phyloP scores from a whole-genome alignment of 78 protist genomes.

The Planoprotostelium fungivorum region DNA sequence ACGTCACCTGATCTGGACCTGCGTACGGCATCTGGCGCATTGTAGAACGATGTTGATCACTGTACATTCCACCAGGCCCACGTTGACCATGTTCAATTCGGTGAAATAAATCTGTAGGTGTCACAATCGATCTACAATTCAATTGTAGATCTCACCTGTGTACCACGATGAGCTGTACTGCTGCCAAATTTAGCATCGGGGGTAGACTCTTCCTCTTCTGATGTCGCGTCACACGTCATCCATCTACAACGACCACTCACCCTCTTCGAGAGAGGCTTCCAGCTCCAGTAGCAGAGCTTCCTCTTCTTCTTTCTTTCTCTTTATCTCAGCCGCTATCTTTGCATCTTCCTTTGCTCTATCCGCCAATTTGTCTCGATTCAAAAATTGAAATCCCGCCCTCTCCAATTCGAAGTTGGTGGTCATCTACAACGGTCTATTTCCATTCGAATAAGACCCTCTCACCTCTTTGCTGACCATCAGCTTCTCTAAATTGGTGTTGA shows the following conservation, averaged over 20 bases:
- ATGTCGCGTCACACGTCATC: too few species aligned
- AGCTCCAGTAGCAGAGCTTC: too few species aligned
- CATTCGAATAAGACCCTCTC: neutral
- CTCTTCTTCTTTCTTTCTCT: neutral
- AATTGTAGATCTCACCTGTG: neutral
- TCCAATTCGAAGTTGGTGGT: neutral
- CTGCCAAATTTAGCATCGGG: neutral
- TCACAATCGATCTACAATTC: too few species aligned
- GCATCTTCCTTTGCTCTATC: neutral
- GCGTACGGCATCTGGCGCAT: slow-evolving; percentile 2
- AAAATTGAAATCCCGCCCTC: neutral
- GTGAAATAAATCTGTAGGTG: neutral
- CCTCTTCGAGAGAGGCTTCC: too few species aligned
- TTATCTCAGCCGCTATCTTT: neutral
- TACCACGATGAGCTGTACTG: neutral
- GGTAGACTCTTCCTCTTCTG: too few species aligned
- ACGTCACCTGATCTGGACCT: slow-evolving; percentile 1
- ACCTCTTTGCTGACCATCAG: neutral
- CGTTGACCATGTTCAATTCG: neutral
- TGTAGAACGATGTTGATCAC: neutral
- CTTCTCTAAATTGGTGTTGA: neutral
- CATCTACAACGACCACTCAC: too few species aligned
- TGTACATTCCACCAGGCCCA: neutral
- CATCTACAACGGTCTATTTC: neutral
- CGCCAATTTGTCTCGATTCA: neutral